Evolutionary conservation across 1,284 basidiomycete species (phyloP).

Genomic region (Apiotrichum sp.): DNA sequence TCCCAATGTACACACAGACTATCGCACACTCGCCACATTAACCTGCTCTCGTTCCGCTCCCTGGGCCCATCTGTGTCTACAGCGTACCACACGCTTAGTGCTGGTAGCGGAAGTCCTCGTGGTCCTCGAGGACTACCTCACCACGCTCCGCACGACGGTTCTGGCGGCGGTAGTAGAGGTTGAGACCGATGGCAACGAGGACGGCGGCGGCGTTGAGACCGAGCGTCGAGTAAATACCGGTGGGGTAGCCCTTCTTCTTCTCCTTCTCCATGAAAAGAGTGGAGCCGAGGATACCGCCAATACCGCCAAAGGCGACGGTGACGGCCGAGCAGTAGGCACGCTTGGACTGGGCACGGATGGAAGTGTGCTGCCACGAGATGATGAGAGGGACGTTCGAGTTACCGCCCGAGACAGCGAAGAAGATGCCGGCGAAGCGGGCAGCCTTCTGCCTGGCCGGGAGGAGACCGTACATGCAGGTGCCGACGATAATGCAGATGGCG

Average conservation of each 20-base stretch:
- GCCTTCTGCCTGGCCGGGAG: neutral
- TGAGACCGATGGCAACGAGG: constrained; percentile 7
- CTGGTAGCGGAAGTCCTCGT: constrained; percentile 14
- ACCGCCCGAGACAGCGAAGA: constrained; percentile 36
- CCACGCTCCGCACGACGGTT: constrained; percentile 12
- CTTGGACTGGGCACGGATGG: constrained; percentile 48
- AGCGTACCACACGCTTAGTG: neutral
- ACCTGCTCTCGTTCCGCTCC: too few relatives aligned
- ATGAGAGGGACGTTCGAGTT: constrained; percentile 35
- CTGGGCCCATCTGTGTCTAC: too few relatives aligned
- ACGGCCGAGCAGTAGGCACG: constrained; percentile 23
- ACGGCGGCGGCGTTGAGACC: constrained; percentile 7
- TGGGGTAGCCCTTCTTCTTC: constrained; percentile 9
- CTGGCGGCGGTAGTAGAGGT: constrained; percentile 6
- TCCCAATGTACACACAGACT: too few relatives aligned
- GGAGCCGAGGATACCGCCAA: constrained; percentile 15
- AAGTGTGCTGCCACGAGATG: constrained; percentile 42
- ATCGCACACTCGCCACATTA: too few relatives aligned
- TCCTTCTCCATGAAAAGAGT: constrained; percentile 17
- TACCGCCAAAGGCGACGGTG: constrained; percentile 15
- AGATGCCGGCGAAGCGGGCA: constrained; percentile 10
- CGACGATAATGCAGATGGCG: constrained; percentile 4
- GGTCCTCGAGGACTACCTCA: constrained; percentile 6
- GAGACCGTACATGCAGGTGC: constrained; percentile 5
- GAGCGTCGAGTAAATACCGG: constrained; percentile 15